Conservation (phyloP, 441 rosid species). For the Jatropha multifida region DNA sequence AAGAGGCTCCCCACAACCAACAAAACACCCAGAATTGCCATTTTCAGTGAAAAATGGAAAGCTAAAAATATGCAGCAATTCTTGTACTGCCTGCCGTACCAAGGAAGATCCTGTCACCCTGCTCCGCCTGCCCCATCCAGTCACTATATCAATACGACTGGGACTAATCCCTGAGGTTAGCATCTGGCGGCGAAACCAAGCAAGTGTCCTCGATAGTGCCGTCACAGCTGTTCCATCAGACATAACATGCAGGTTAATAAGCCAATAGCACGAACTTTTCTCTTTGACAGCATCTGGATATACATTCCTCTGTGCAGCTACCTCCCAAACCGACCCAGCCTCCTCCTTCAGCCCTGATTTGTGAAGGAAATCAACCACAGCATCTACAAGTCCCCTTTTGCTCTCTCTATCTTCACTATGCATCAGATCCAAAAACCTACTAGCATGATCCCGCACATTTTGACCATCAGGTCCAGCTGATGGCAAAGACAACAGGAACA, state of each 20-base stretch:
- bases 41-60: slow-evolving; percentile 79
- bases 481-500: slow-evolving; percentile 72
- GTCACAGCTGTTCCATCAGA: slow-evolving; percentile 91
- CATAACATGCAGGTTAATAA: slow-evolving; percentile 92
- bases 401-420: slow-evolving; percentile 95
- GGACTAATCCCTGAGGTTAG: slow-evolving; percentile 65
- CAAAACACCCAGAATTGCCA: slow-evolving; percentile 86
- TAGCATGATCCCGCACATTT: slow-evolving; percentile 71
- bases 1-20: slow-evolving; percentile 82
- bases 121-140: slow-evolving; percentile 95
- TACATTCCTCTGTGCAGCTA: slow-evolving; percentile 75
- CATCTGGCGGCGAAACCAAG: slow-evolving; percentile 82
- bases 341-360: slow-evolving; percentile 92
- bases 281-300: slow-evolving; percentile 80
- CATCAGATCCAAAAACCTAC: slow-evolving; percentile 76
- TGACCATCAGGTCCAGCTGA: slow-evolving; percentile 84
- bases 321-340: slow-evolving; percentile 93
- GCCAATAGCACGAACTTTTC: slow-evolving; percentile 82
- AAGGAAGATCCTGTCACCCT: slow-evolving; percentile 82
- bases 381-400: slow-evolving; percentile 87
- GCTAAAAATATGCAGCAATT: slow-evolving; percentile 67
- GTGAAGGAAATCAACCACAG: slow-evolving; percentile 86
- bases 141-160: slow-evolving; percentile 79
- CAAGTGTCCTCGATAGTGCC: slow-evolving; percentile 72
- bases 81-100: slow-evolving; percentile 77